Conservation (phyloP, 805 yeast genomes). For the Saccharomyces mikatae region DNA sequence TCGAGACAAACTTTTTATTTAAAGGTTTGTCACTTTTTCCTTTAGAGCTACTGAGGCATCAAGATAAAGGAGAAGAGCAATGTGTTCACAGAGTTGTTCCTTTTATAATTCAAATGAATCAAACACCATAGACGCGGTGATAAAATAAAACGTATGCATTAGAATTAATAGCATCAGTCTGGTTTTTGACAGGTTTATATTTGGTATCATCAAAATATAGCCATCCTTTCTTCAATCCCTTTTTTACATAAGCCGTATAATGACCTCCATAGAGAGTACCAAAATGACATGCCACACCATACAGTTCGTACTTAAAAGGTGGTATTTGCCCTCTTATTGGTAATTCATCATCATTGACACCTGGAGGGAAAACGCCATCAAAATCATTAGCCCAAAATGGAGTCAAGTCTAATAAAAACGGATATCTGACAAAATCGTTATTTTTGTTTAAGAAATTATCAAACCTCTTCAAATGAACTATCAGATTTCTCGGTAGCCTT, state of each 20-base stretch:
- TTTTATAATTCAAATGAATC: background rate
- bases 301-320: conserved; percentile 70
- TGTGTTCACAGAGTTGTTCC: background rate
- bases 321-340: conserved; percentile 71
- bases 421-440: conserved; percentile 63
- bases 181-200: conserved; percentile 45
- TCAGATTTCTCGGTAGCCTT: conserved; percentile 67
- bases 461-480: conserved; percentile 80
- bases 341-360: conserved; percentile 33
- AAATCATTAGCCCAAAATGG: conserved; percentile 50
- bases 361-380: conserved; percentile 27
- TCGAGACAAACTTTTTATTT: background rate
- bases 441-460: conserved; percentile 40
- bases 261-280: conserved; percentile 85
- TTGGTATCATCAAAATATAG: conserved; percentile 74
- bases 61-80: background rate
- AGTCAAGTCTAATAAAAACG: conserved; percentile 58
- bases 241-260: conserved; percentile 73
- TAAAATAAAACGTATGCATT: conserved; percentile 84
- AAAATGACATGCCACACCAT: conserved; percentile 76
- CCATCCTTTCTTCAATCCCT: conserved; percentile 58
- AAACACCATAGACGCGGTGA: conserved; percentile 33
- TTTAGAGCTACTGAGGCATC: background rate
- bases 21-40: background rate
- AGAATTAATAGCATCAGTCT: conserved; percentile 50